Evolutionary conservation across 1,284 basidiomycete genomes (phyloP).

Genomic region (Heliocybe sulcata): DNA sequence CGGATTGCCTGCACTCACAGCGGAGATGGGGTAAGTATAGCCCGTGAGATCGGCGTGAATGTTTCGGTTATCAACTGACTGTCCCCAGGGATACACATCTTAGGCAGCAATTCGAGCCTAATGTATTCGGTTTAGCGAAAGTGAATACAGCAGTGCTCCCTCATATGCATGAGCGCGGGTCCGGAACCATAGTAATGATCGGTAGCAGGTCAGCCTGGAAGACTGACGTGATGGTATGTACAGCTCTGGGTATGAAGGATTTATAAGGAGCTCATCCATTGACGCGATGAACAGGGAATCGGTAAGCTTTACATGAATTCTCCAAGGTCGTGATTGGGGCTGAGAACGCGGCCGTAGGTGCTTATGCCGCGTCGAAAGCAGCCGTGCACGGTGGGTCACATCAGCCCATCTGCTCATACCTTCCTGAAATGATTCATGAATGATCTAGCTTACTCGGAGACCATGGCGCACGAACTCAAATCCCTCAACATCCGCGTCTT

Average conservation of each 20-base stretch:
- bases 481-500: conserved; percentile 22
- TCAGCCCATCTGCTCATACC: not conserved
- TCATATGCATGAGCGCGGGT: conserved; percentile 23
- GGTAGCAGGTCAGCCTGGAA: conserved; percentile 24
- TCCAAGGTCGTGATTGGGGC: too few relatives aligned
- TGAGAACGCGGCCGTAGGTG: conserved; percentile 10
- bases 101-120: conserved; percentile 25
- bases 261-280: not conserved
- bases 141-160: conserved; percentile 28
- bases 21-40: conserved; percentile 24
- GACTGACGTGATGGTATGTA: conserved; percentile 15
- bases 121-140: conserved; percentile 28
- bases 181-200: conserved; percentile 25
- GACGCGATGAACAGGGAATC: not conserved
- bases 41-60: too few relatives aligned
- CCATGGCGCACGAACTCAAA: conserved; percentile 21
- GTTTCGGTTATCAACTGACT: too few relatives aligned
- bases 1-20: conserved; percentile 17
- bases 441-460: conserved; percentile 23
- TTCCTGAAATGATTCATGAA: not conserved
- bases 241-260: not conserved
- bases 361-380: conserved; percentile 23
- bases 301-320: not conserved
- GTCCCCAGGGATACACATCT: conserved; percentile 20
- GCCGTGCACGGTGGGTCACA: conserved; percentile 18